These are phyloP conservation scores for Suillus variegatus DNA, from an alignment of 768 basidiomycete genomes.

Conservation along the genomic window DNA sequence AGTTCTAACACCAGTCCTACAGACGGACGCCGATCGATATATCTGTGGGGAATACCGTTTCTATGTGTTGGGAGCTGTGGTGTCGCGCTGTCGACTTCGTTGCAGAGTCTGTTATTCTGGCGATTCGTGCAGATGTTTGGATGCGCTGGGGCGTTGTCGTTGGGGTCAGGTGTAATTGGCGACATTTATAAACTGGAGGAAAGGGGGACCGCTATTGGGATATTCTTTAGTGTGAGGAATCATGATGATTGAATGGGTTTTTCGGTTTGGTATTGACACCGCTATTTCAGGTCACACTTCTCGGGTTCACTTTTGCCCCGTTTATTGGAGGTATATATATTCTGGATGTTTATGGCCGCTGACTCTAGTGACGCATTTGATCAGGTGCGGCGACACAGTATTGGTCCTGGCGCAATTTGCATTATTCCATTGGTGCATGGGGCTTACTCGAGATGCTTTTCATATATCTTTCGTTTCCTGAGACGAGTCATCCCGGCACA, in stretches of 20 bases:
- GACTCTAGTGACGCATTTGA: not conserved
- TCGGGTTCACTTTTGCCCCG: constrained; percentile 66
- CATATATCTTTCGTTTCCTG: constrained; percentile 53
- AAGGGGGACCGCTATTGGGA: constrained; percentile 58
- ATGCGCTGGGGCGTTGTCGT: constrained; percentile 51
- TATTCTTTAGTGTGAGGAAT: constrained; percentile 50
- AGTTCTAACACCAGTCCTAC: not conserved
- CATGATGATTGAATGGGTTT: constrained; percentile 13
- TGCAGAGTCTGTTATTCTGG: constrained; percentile 55
- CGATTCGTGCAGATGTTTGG: constrained; percentile 69
- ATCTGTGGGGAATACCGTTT: constrained; percentile 59
- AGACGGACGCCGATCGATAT: constrained; percentile 72
- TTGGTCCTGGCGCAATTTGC: constrained; percentile 66
- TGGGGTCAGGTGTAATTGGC: constrained; percentile 60
- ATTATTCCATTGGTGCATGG: constrained; percentile 43
- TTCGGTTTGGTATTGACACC: not conserved
- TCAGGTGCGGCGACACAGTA: constrained; percentile 55
- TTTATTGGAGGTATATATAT: constrained; percentile 48
- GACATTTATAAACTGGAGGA: constrained; percentile 70
- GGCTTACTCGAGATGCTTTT: constrained; percentile 41
- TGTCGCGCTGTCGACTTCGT: constrained; percentile 46
- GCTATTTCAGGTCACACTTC: constrained; percentile 41
- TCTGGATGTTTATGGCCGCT: not conserved
- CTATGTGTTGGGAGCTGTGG: constrained; percentile 61
- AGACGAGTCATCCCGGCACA: constrained; percentile 64